Percentiles rank a stretch among this genome's conserved stretches.
Evolutionary conservation across 139 green algal genomes (phyloP).

Genomic region (Spirogloea muscicola): DNA sequence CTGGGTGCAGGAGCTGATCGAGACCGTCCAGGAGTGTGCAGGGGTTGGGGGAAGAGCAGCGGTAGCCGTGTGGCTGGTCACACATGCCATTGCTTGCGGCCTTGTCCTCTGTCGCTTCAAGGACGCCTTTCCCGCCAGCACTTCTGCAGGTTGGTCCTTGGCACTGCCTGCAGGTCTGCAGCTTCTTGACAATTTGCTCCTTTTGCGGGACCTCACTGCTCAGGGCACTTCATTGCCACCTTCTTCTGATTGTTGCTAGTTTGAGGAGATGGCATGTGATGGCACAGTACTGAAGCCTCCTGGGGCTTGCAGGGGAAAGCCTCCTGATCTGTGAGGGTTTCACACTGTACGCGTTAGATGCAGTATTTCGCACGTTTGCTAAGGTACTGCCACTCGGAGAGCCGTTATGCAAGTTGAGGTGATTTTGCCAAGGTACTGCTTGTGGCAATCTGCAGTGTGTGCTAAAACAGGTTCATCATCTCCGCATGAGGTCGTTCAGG

Average conservation of each 20-base stretch:
- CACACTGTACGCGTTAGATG: slow-evolving; percentile 14
- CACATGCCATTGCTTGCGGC: not conserved
- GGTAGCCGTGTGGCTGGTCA: not conserved
- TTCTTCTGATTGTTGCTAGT: not conserved
- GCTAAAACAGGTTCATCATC: not conserved
- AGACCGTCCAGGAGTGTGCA: slow-evolving; percentile 24
- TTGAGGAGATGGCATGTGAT: not conserved
- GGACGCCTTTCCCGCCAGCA: not conserved
- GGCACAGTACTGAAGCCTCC: not conserved
- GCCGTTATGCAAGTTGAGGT: not conserved
- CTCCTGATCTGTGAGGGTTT: slow-evolving; percentile 8
- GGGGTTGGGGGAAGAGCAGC: not conserved
- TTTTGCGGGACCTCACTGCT: not conserved
- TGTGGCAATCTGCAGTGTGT: not conserved
- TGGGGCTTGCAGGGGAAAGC: slow-evolving; percentile 20
- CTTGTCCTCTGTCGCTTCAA: not conserved
- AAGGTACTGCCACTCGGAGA: not conserved
- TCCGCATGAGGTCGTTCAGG: not conserved
- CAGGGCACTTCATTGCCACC: not conserved
- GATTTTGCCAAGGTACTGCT: not conserved
- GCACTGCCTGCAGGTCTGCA: not conserved
- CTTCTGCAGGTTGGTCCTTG: not conserved
- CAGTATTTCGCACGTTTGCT: slow-evolving; percentile 5
- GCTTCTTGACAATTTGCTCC: not conserved
- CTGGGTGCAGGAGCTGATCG: no score